Base-by-base conservation (phyloP, 768 basidiomycete genomes). In the Naematelia aurantialba region DNA sequence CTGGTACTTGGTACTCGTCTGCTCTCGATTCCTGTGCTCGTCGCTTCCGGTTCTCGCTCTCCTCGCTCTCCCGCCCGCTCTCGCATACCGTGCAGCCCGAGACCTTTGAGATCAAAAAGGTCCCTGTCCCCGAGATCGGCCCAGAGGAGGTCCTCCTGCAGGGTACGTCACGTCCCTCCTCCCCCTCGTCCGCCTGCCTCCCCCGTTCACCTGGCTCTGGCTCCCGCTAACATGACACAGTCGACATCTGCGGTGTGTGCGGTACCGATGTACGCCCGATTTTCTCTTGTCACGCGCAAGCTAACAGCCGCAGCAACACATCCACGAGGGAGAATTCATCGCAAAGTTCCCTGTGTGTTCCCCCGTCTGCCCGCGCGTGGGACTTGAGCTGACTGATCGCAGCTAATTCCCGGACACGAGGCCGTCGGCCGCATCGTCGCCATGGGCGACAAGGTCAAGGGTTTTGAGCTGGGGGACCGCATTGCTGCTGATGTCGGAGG, bases 401-500 rank as follows among this genome's bases (percentile, higher is more conserved):
- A 85, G 82, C 80, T 89, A 44, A 86, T 88, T 58, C 86, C 88
- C 11, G 85, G 87, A 1, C 86, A 88, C 63, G 87, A 87, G 78
- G 83, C 83, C 42, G 85, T 94, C 31, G 91, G 91, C 3, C 79
- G 78, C 8, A 79, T 91, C 54, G 84, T 87, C 25, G 84, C 85
- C 62, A 80, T 88, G 67, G 90, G 91, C 22, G 87, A 86, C 79
- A 83, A 89, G 59, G 90, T 92, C 48, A 83, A 83, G 62, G 88
- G 83, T 3, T 90, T 93, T 68, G 77, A 80, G 1, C 74, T 84
- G 13, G 91, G 91, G 26, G 91, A 92, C 70, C 85, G 89, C 52
- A 85, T 86, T 68, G 91, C 89, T 39, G 88, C 88, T 24, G 91
- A 94, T 76, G 87, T 88, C 39, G 83, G 85, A 60, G 80, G 66